These are phyloP conservation scores for Panus rudis DNA, from an alignment of 768 basidiomycete species.

Conservation along the genomic window DNA sequence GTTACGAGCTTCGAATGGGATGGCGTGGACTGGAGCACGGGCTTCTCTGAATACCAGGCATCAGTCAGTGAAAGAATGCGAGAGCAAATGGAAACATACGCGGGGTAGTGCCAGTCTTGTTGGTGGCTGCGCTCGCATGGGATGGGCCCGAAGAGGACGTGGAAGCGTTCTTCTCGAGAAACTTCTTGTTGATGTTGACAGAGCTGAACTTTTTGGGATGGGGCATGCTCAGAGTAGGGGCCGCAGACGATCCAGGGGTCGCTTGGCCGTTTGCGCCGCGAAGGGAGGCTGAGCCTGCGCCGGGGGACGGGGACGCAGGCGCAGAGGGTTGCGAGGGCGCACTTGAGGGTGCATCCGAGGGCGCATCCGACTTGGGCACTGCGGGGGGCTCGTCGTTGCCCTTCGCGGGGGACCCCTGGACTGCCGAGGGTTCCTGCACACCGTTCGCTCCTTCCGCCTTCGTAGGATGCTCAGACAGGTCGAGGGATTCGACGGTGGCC, in stretches of 20 bases:
- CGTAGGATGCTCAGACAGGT: slow-evolving; percentile 36
- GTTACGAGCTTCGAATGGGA: slow-evolving; percentile 81
- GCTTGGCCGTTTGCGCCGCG: slow-evolving; percentile 12
- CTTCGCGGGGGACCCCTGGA: slow-evolving; percentile 7
- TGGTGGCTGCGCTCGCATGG: slow-evolving; percentile 34
- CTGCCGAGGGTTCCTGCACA: neutral
- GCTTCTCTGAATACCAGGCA: slow-evolving; percentile 42
- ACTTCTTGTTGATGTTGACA: slow-evolving; percentile 94
- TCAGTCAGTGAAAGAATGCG: no score
- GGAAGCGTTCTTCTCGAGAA: slow-evolving; percentile 81
- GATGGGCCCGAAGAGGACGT: slow-evolving; percentile 41
- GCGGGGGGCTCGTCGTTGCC: slow-evolving; percentile 5
- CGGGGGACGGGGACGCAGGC: slow-evolving; percentile 18
- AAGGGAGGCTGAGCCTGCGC: slow-evolving; percentile 9
- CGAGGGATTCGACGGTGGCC: slow-evolving; percentile 56
- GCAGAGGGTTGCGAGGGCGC: slow-evolving; percentile 8
- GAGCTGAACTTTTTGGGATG: slow-evolving; percentile 84
- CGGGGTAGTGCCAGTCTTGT: slow-evolving; percentile 45
- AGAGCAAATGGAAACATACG: no score
- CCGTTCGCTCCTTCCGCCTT: slow-evolving; percentile 15
- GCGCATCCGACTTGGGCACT: neutral
- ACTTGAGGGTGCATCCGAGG: slow-evolving; percentile 6
- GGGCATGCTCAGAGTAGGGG: slow-evolving; percentile 25
- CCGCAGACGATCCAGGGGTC: slow-evolving; percentile 7
- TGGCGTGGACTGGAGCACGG: slow-evolving; percentile 42